These are phyloP conservation scores for Fragilaria radians DNA, from an alignment of 108 stramenopile species.

Conservation along the genomic window DNA sequence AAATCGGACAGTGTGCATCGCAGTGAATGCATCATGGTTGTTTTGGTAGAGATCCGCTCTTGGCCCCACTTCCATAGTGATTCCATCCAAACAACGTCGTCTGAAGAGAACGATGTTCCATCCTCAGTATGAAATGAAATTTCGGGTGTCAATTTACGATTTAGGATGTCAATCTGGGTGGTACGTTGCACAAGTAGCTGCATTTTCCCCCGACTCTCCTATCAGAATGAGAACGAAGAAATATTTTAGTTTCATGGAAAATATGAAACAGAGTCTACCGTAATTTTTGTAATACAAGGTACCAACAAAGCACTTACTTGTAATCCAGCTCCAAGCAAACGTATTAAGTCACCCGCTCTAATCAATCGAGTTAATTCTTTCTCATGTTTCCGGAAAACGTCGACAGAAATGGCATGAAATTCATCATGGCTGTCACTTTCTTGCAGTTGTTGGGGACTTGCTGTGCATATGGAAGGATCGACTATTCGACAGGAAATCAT, in stretches of 20 bases:
- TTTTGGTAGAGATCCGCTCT: slow-evolving; percentile 27
- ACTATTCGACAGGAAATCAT: slow-evolving; percentile 54
- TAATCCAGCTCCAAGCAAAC: neutral
- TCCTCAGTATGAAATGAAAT: slow-evolving; percentile 9
- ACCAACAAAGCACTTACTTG: neutral
- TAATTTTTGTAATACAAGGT: neutral
- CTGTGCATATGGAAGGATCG: slow-evolving; percentile 41
- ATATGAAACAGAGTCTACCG: neutral
- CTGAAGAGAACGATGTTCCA: slow-evolving; percentile 5
- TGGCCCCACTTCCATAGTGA: slow-evolving; percentile 71
- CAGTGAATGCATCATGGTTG: slow-evolving; percentile 35
- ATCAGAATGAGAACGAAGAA: slow-evolving; percentile 30
- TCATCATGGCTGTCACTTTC: slow-evolving; percentile 7
- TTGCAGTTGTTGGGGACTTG: neutral
- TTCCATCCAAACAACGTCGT: slow-evolving; percentile 17
- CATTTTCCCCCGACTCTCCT: neutral
- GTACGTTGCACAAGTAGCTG: neutral
- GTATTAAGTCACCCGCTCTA: slow-evolving; percentile 54
- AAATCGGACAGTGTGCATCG: slow-evolving; percentile 18
- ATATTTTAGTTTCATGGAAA: neutral
- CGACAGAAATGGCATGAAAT: slow-evolving; percentile 32
- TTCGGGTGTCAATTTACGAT: neutral
- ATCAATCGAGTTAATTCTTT: slow-evolving; percentile 38
- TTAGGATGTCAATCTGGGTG: neutral
- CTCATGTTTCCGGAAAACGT: slow-evolving; percentile 49